These are phyloP conservation scores for Cystobasidium onofrii DNA, from an alignment of 768 basidiomycete species.

Conservation along the genomic window DNA sequence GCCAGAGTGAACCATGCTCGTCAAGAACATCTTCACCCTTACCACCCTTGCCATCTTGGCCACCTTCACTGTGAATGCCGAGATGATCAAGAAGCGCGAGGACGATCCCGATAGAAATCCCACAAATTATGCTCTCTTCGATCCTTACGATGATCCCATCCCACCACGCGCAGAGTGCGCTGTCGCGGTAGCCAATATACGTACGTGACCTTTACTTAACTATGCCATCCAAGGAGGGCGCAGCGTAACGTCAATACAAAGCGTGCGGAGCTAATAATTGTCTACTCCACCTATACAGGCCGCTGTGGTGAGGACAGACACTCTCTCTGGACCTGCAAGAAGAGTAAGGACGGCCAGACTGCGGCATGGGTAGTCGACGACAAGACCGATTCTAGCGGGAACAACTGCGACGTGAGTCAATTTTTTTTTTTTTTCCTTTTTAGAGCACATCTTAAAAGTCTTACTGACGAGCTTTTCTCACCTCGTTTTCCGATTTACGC, in stretches of 20 bases:
- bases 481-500: too few relatives aligned
- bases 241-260: too few relatives aligned
- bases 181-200: background rate
- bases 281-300: background rate
- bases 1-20: background rate
- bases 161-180: background rate
- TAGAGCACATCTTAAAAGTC: too few relatives aligned
- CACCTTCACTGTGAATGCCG: background rate
- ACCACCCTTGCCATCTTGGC: background rate
- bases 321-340: background rate
- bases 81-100: background rate
- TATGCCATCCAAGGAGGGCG: too few relatives aligned
- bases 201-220: too few relatives aligned
- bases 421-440: too few relatives aligned
- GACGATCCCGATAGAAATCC: background rate
- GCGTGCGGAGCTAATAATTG: too few relatives aligned
- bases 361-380: background rate
- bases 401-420: background rate
- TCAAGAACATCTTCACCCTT: background rate
- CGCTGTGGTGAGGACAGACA: background rate
- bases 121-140: background rate
- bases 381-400: background rate
- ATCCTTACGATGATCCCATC: background rate
- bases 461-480: too few relatives aligned
- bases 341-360: background rate